A percentile compares a stretch with the other conserved stretches of the same genome.
Conservation (phyloP, 257 asterid species). For the Verbascum thapsus region DNA sequence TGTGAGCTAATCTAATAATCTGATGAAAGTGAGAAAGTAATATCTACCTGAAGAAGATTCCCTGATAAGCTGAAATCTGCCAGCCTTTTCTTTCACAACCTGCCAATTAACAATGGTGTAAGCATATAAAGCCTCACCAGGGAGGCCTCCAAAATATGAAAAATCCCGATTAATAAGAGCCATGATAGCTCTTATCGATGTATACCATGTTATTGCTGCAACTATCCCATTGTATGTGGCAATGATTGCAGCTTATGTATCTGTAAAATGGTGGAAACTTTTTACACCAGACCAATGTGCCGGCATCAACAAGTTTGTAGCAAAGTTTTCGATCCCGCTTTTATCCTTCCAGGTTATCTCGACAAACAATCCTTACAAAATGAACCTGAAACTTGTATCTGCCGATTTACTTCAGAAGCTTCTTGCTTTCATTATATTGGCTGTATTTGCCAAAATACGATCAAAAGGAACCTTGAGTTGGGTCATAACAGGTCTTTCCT, state of each 20-base stretch:
- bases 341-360: constrained; percentile 80
- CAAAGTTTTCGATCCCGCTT: constrained; percentile 81
- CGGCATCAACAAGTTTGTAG: constrained; percentile 90
- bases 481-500: constrained; percentile 81
- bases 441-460: constrained; percentile 45
- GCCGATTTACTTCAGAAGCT: constrained; percentile 78
- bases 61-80: constrained; percentile 41
- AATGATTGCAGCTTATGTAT: constrained; percentile 64
- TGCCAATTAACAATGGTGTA: constrained; percentile 41
- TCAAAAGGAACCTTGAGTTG: constrained; percentile 61
- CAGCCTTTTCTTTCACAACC: constrained; percentile 36
- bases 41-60: constrained; percentile 42
- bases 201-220: constrained; percentile 63
- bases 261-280: constrained; percentile 70
- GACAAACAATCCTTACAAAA: constrained; percentile 66
- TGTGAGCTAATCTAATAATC: constrained; percentile 14
- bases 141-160: constrained; percentile 24
- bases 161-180: constrained; percentile 34
- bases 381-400: constrained; percentile 66
- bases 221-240: constrained; percentile 75
- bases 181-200: constrained; percentile 63
- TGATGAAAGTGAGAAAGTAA: constrained; percentile 25
- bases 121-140: constrained; percentile 47
- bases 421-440: constrained; percentile 48
- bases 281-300: constrained; percentile 78